Evolutionary conservation across 2,329 filamentous ascomycete species (phyloP).

Genomic region (Didymella keratinophila): DNA sequence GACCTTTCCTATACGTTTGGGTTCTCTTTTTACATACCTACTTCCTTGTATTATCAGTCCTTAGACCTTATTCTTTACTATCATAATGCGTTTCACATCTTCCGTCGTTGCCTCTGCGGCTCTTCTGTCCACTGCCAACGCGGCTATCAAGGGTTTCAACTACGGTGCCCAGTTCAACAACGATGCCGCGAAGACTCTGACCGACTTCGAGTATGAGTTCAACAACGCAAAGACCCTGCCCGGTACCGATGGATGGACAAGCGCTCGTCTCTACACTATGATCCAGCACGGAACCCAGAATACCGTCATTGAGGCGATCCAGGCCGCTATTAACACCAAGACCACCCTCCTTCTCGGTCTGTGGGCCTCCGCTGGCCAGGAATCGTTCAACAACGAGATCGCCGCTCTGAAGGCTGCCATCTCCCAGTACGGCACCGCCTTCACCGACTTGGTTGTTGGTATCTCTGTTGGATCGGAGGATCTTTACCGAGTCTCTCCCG

Average conservation of each 20-base stretch:
- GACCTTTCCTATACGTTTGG: background rate
- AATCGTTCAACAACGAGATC: slow-evolving; percentile 74
- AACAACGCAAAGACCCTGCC: slow-evolving; percentile 68
- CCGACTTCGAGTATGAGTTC: slow-evolving; percentile 76
- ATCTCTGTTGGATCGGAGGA: slow-evolving; percentile 90
- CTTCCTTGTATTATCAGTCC: slow-evolving; percentile 1
- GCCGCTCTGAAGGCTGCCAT: slow-evolving; percentile 75
- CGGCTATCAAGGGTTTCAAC: slow-evolving; percentile 69
- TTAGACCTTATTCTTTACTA: slow-evolving; percentile 13
- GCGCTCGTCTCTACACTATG: slow-evolving; percentile 78
- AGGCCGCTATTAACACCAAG: slow-evolving; percentile 81
- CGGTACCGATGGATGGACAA: slow-evolving; percentile 67
- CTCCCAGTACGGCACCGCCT: slow-evolving; percentile 69
- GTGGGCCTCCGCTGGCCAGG: slow-evolving; percentile 76
- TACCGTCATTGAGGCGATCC: slow-evolving; percentile 73
- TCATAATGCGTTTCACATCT: slow-evolving; percentile 47
- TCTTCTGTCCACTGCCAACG: slow-evolving; percentile 51
- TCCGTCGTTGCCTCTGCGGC: slow-evolving; percentile 49
- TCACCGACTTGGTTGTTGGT: slow-evolving; percentile 74
- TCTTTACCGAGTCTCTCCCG: slow-evolving; percentile 67
- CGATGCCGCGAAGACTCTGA: slow-evolving; percentile 65
- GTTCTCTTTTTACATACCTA: slow-evolving; percentile 5
- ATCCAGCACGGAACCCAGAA: slow-evolving; percentile 72
- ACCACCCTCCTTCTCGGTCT: slow-evolving; percentile 82
- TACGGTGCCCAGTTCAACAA: slow-evolving; percentile 71